Conservation (phyloP, 106 monocot genomes). For the Dioscorea dumetorum region DNA sequence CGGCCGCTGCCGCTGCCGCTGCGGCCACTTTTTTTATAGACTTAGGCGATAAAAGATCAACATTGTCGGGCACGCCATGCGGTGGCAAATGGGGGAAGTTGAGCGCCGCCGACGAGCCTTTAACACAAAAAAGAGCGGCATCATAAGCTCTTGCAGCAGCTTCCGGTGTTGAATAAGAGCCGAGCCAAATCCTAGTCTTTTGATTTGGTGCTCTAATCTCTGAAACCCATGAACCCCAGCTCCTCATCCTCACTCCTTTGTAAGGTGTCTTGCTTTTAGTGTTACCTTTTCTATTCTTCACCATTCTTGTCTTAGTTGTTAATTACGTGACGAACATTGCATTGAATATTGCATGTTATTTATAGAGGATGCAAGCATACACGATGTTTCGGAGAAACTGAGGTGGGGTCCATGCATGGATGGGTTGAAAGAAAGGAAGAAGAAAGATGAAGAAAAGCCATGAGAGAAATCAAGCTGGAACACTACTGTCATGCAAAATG, state of each 20-base stretch:
- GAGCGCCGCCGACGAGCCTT: conserved; percentile 40
- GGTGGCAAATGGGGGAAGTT: conserved; percentile 32
- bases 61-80: not conserved
- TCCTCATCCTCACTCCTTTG: conserved; percentile 67
- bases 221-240: conserved; percentile 71
- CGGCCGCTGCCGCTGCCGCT: conserved; percentile 25
- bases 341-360: no score
- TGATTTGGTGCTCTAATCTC: conserved; percentile 58
- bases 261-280: conserved; percentile 15
- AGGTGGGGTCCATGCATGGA: no score
- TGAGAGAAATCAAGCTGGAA: no score
- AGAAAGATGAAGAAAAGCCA: no score
- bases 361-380: not conserved
- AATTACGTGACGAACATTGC: not conserved
- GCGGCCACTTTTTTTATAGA: conserved; percentile 51
- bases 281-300: conserved; percentile 1
- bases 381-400: no score
- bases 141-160: conserved; percentile 54
- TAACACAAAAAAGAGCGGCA: conserved; percentile 42
- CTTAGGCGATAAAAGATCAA: conserved; percentile 37
- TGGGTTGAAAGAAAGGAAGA: no score
- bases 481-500: no score
- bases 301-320: not conserved
- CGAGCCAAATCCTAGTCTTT: conserved; percentile 59
- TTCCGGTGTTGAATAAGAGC: conserved; percentile 53